phyloP scores from a whole-genome alignment of 306 rosid genomes.

The Sindora glabra region DNA sequence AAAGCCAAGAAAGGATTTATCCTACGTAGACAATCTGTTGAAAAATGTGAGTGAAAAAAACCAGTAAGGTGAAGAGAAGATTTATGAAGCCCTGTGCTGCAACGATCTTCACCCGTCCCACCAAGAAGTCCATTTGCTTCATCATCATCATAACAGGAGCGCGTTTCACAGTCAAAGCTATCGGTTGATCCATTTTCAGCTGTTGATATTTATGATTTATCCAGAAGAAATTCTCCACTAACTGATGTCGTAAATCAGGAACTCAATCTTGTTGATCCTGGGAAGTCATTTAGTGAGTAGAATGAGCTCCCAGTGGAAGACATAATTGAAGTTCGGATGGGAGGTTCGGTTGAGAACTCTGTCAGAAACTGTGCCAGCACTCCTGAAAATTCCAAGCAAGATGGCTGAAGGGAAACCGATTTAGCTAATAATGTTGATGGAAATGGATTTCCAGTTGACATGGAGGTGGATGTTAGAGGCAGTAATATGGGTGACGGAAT shows the following conservation, averaged over 20 bases:
- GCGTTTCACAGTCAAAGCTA: conserved; percentile 35
- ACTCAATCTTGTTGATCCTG: conserved; percentile 24
- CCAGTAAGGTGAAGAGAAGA: conserved; percentile 17
- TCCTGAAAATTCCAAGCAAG: conserved; percentile 15
- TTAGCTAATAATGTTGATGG: conserved; percentile 16
- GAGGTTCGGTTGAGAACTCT: conserved; percentile 15
- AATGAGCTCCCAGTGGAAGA: conserved; percentile 11
- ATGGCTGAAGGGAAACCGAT: conserved; percentile 19
- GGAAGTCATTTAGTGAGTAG: conserved; percentile 21
- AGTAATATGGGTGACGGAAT: conserved; percentile 9
- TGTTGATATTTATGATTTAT: conserved; percentile 30
- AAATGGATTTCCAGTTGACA: conserved; percentile 23
- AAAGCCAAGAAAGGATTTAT: conserved; percentile 40
- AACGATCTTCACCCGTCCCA: conserved; percentile 53
- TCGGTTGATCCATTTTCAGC: conserved; percentile 58
- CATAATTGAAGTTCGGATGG: conserved; percentile 13
- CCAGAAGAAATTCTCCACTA: conserved; percentile 20
- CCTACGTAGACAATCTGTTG: conserved; percentile 33
- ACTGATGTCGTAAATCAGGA: conserved; percentile 2
- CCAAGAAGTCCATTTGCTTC: conserved; percentile 67
- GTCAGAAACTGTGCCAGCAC: conserved; percentile 4
- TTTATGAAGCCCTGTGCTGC: conserved; percentile 23
- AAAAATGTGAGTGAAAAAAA: conserved; percentile 24
- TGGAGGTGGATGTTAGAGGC: conserved; percentile 21
- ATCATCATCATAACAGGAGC: conserved; percentile 31